These are phyloP conservation scores for Barbarea vulgaris DNA, from an alignment of 345 rosid species.

Conservation along the genomic window DNA sequence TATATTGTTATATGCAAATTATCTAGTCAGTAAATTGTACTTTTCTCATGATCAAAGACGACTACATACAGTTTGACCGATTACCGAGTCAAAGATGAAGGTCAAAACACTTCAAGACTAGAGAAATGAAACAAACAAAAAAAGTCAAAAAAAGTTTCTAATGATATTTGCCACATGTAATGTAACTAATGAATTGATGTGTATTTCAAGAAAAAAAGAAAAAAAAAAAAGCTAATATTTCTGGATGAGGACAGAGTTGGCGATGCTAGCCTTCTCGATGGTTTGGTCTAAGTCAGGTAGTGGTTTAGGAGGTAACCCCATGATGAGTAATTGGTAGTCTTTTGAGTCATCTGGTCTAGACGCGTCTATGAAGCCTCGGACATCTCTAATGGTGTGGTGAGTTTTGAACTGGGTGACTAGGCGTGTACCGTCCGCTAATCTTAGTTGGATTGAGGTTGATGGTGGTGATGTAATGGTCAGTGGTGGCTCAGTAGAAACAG, in stretches of 20 bases:
- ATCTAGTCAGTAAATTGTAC: background rate
- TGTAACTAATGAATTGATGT: background rate
- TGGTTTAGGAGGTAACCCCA: constrained; percentile 82
- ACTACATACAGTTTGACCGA: background rate
- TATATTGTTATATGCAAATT: background rate
- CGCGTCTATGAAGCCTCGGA: constrained; percentile 63
- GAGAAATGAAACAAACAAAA: too few species aligned
- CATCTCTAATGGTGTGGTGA: constrained; percentile 64
- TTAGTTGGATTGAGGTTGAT: constrained; percentile 50
- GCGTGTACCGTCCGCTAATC: constrained; percentile 52
- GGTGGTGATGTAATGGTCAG: constrained; percentile 48
- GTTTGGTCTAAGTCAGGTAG: constrained; percentile 64
- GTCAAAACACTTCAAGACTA: background rate
- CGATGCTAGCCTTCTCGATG: constrained; percentile 72
- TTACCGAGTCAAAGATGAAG: background rate
- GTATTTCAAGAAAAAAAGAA: too few species aligned
- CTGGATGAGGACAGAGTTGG: constrained; percentile 76
- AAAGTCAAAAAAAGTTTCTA: background rate
- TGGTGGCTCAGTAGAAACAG: constrained; percentile 42
- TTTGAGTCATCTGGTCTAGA: constrained; percentile 54
- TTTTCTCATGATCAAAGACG: background rate
- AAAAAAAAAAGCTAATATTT: constrained; percentile 44
- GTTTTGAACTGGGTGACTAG: background rate
- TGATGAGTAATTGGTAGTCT: constrained; percentile 66
- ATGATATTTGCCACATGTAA: background rate